Conservation (phyloP, 139 green algal species). For the Coelastrella sp. region DNA sequence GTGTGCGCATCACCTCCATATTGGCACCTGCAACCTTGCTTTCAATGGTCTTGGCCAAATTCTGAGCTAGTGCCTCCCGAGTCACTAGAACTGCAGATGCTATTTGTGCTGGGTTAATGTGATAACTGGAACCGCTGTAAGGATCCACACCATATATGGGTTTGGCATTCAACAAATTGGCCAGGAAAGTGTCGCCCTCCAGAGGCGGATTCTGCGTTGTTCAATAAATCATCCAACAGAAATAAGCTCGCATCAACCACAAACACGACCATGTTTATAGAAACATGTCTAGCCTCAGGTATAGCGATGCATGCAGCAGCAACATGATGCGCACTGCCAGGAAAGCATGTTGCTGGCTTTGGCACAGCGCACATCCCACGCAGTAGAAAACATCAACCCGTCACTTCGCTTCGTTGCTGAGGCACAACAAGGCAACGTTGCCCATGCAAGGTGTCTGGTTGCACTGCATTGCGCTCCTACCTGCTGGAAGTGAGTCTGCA, state of each 20-base stretch:
- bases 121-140: background rate
- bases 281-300: too few relatives aligned
- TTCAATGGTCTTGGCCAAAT: background rate
- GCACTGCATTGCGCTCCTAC: background rate
- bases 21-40: conserved; percentile 19
- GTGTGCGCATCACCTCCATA: conserved; percentile 31
- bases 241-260: too few relatives aligned
- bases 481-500: conserved; percentile 27
- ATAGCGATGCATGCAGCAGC: too few relatives aligned
- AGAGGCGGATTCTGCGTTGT: conserved; percentile 28
- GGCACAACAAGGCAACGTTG: too few relatives aligned
- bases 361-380: too few relatives aligned
- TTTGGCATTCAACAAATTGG: conserved; percentile 4
- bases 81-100: conserved; percentile 30
- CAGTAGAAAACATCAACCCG: too few relatives aligned
- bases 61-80: background rate
- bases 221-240: too few relatives aligned
- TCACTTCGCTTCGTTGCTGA: too few relatives aligned
- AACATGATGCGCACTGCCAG: too few relatives aligned
- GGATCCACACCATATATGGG: conserved; percentile 23
- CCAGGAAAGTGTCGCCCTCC: conserved; percentile 29
- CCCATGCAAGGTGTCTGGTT: too few relatives aligned
- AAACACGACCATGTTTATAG: too few relatives aligned
- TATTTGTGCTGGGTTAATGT: conserved; percentile 41
- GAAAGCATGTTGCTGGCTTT: too few relatives aligned